Evolutionary conservation across 1,139 yeast species (phyloP), one percentile per base, ranked within the genome.

Genomic region (Lodderomyces margitis): DNA sequence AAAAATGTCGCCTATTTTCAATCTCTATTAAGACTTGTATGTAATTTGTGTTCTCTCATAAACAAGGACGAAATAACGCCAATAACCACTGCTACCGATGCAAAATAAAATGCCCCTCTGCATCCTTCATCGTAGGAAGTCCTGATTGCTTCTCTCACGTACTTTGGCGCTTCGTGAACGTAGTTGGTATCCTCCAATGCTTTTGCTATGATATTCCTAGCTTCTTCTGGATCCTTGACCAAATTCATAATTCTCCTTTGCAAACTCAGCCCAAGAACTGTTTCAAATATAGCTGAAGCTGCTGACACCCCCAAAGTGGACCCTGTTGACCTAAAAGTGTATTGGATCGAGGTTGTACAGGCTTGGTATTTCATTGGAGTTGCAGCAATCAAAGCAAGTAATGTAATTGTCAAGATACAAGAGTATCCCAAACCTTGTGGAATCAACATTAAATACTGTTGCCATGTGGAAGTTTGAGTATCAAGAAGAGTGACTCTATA

Each of bases 321-420:
- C 0, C 91, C 92, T 5, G 85, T 78, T 2, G 89, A 81, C 51
- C 91, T 68, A 63, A 82, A 83, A 3, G 87, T 81, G 57, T 84
- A 84, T 51, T 83, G 87, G 46, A 84, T 83, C 1, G 88, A 81
- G 0, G 92, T 84, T 0, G 87, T 78, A 6, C 84, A 76, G 4
- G 91, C 91, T 58, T 83, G 91, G 49, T 69, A 74, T 47, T 78
- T 75, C 32, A 63, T 67, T 2, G 86, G 85, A 8, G 74, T 80
- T 1, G 80, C 74, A 0, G 88, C 81, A 45, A 84, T 82, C 62
- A 84, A 70, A 1, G 89, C 82, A 36, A 83, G 61, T 39, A 84
- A 65, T 0, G 89, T 80, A 11, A 83, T 75, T 0, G 91, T 84
- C 49, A 84, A 72, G 59, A 83, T 69, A 15, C 75, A 69, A 2